These are phyloP conservation scores for Solanum etuberosum DNA, from an alignment of 257 asterid species.

Conservation along the genomic window DNA sequence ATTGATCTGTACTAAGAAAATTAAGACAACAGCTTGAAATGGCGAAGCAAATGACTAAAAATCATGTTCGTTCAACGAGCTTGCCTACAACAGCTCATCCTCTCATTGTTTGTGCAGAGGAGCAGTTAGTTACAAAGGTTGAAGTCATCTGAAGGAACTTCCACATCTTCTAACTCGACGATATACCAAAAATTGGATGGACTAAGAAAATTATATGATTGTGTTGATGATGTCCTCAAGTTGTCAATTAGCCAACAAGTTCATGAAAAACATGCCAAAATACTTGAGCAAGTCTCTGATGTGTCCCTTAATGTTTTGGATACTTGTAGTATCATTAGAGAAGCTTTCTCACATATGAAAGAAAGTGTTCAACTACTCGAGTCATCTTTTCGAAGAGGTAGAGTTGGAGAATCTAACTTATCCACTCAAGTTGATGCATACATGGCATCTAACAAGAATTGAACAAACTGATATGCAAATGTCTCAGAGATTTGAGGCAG, in stretches of 20 bases:
- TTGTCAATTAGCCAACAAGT: slow-evolving; percentile 11
- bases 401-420: background rate
- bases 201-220: slow-evolving; percentile 2
- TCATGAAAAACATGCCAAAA: background rate
- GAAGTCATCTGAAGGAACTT: background rate
- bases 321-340: slow-evolving; percentile 6
- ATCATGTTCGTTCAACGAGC: slow-evolving; percentile 16
- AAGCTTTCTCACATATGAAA: slow-evolving; percentile 1
- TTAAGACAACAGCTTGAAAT: background rate
- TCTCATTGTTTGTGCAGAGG: background rate
- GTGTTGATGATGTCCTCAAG: slow-evolving; percentile 6
- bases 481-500: slow-evolving; percentile 14
- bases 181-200: background rate
- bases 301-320: slow-evolving; percentile 14
- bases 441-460: slow-evolving; percentile 16
- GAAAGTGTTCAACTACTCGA: slow-evolving; percentile 8
- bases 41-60: background rate
- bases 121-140: slow-evolving; percentile 10
- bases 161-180: background rate
- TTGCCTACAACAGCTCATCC: slow-evolving; percentile 22
- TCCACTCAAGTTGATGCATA: slow-evolving; percentile 1
- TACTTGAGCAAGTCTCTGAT: slow-evolving; percentile 1
- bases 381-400: slow-evolving; percentile 16
- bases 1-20: background rate
- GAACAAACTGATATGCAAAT: slow-evolving; percentile 7